Base-by-base conservation (phyloP, 2,329 filamentous ascomycete species). In the Fusarium nurragi region DNA sequence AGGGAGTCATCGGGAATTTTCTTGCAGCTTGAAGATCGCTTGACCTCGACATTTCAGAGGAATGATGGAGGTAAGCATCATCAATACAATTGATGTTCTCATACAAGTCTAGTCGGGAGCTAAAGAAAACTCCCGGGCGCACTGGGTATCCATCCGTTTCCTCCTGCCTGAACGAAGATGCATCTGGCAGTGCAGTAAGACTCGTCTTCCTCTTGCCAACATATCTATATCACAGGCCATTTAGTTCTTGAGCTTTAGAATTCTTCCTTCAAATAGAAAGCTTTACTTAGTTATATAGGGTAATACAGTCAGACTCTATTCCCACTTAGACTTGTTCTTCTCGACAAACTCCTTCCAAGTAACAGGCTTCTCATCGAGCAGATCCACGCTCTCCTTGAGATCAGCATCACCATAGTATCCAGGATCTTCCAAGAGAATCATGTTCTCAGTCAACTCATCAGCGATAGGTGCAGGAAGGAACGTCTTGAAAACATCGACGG, bases 391-490 rank as follows among this genome's bases (percentile, higher is more conserved):
- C 57, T 74, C 73, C 12, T 68, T 67, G 10, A 80, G 54, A 37
- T 71, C 68, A 28, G 71, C 77, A 1, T 75, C 76, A 6, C 56
- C 76, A 30, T 77, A 82, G 61, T 81, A 82, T 2, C 79, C 79
- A 6, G 76, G 78, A 18, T 77, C 75, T 26, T 77, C 72, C n/a
- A 81, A 58, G 9, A 82, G 69, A n/a, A 76, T 63, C 71, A 80
- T 75, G 54, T 80, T 82, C 70, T 82, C 79, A 13, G 78, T 54
- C 63, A 81, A 43, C 60, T 82, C 80, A 47, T 76, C 64, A 1
- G 73, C 71, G 8, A 73, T 28, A 5, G 61, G 12, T 1, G 64
- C 43, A 2, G 73, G 68, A 12, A 80, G 47, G 52, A 75, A 77
- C 1, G 73, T 71, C 62, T 77, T 77, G 61, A 76, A 82, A 1